These are phyloP conservation scores for Talaromyces ruber DNA, from an alignment of 495 filamentous ascomycete genomes.

Conservation along the genomic window DNA sequence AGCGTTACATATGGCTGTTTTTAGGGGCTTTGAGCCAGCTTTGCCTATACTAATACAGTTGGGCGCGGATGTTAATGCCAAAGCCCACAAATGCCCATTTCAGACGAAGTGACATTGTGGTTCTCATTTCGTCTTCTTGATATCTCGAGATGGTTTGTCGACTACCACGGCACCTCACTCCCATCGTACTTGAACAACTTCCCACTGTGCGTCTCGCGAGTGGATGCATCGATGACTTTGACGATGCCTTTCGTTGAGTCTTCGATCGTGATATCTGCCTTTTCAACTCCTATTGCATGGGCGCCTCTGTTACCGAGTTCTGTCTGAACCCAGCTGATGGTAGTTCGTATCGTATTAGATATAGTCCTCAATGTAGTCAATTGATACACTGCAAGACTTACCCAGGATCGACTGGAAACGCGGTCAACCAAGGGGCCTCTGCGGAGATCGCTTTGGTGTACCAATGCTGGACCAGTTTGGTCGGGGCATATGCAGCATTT, in stretches of 20 bases:
- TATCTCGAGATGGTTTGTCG: not conserved
- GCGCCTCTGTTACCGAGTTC: conserved; percentile 37
- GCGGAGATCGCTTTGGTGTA: conserved; percentile 24
- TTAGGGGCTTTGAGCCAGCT: not conserved
- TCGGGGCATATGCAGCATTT: conserved; percentile 27
- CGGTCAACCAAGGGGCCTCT: conserved; percentile 27
- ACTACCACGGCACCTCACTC: conserved; percentile 12
- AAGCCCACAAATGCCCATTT: not conserved
- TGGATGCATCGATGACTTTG: conserved; percentile 24
- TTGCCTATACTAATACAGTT: not conserved
- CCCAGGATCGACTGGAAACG: conserved; percentile 23
- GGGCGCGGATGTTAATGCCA: conserved; percentile 1
- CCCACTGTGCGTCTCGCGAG: conserved; percentile 29
- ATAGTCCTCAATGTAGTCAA: not conserved
- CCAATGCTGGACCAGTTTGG: conserved; percentile 32
- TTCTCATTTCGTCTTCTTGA: not conserved
- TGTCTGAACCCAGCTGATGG: conserved; percentile 34
- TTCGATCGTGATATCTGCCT: conserved; percentile 23
- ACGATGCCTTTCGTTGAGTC: conserved; percentile 27
- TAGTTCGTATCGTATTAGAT: conserved; percentile 12
- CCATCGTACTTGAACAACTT: conserved; percentile 19
- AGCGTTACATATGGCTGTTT: not conserved
- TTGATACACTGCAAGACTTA: conserved; percentile 4
- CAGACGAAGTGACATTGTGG: not conserved
- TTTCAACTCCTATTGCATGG: conserved; percentile 19